A percentile compares a stretch with the other conserved stretches of the same genome.
phyloP scores from a whole-genome alignment of 1,284 basidiomycete species.

The Leccinum pachyderme region DNA sequence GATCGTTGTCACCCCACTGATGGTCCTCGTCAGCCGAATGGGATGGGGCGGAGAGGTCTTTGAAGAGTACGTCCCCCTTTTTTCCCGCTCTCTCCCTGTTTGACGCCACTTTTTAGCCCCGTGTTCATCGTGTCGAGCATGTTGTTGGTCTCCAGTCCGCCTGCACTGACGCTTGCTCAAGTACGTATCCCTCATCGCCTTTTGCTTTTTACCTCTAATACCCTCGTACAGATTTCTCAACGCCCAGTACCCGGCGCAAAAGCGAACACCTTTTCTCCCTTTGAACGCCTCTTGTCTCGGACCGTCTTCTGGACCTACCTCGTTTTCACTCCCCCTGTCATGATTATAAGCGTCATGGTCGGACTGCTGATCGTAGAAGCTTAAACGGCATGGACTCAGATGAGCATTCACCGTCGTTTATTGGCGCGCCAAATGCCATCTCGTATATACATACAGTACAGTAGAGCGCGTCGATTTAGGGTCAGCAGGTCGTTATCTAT shows the following conservation, averaged over 20 bases:
- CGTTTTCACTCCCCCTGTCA: slow-evolving; percentile 78
- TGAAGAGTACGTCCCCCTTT: slow-evolving; percentile 59
- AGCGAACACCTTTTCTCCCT: slow-evolving; percentile 33
- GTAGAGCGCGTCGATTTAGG: background rate
- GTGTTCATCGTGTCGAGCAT: slow-evolving; percentile 83
- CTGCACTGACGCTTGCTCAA: slow-evolving; percentile 80
- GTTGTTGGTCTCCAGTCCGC: slow-evolving; percentile 74
- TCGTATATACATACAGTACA: background rate
- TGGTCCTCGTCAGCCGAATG: slow-evolving; percentile 59
- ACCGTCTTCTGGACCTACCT: slow-evolving; percentile 85
- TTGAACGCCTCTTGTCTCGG: slow-evolving; percentile 84
- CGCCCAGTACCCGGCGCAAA: background rate
- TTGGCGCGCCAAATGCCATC: background rate
- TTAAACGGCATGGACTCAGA: background rate
- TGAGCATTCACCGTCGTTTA: background rate
- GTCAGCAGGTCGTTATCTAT: background rate
- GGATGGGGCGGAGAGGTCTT: slow-evolving; percentile 46
- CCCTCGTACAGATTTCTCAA: slow-evolving; percentile 20
- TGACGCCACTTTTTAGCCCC: slow-evolving; percentile 47
- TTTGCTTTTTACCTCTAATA: background rate
- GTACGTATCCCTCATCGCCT: slow-evolving; percentile 34
- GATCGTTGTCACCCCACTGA: slow-evolving; percentile 69
- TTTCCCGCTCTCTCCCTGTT: background rate
- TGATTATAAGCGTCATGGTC: slow-evolving; percentile 72
- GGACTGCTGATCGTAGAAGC: slow-evolving; percentile 61